phyloP scores from a whole-genome alignment of 164 flowering plant genomes.

The Vitis rupestris region DNA sequence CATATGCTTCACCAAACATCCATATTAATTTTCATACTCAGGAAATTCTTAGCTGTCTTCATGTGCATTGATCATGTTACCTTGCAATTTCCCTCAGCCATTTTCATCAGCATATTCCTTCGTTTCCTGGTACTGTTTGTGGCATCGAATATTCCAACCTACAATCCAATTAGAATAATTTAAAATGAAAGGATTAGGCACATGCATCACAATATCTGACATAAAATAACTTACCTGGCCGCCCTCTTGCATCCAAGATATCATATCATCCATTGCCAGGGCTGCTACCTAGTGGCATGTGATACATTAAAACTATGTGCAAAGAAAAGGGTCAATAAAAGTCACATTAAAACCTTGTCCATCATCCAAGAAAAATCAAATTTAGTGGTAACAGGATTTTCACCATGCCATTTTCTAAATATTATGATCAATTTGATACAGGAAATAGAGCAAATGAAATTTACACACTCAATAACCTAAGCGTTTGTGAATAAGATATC shows the following conservation, averaged over 20 bases:
- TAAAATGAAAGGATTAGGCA: conserved; percentile 1
- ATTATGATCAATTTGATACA: neutral
- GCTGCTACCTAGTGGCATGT: conserved; percentile 92
- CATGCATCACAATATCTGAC: neutral
- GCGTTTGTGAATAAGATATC: no score
- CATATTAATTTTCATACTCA: neutral
- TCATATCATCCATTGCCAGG: conserved; percentile 98
- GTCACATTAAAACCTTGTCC: conserved; percentile 14
- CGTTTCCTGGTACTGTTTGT: conserved; percentile 82
- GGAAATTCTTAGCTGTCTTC: conserved; percentile 4
- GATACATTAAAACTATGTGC: conserved; percentile 52
- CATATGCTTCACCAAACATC: neutral
- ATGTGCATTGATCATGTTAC: conserved; percentile 28
- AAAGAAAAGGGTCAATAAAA: conserved; percentile 36
- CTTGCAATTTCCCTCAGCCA: conserved; percentile 99
- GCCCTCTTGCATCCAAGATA: conserved; percentile 99
- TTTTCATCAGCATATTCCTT: conserved; percentile 97
- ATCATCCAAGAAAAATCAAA: neutral
- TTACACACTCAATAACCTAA: no score
- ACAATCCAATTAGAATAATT: conserved; percentile 12
- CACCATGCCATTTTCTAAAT: no score
- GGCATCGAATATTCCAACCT: conserved; percentile 99
- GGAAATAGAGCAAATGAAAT: neutral
- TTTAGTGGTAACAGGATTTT: neutral
- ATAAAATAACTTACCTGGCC: conserved; percentile 71